Conservation (phyloP, 257 asterid genomes). For the Solanum ossicruentum region DNA sequence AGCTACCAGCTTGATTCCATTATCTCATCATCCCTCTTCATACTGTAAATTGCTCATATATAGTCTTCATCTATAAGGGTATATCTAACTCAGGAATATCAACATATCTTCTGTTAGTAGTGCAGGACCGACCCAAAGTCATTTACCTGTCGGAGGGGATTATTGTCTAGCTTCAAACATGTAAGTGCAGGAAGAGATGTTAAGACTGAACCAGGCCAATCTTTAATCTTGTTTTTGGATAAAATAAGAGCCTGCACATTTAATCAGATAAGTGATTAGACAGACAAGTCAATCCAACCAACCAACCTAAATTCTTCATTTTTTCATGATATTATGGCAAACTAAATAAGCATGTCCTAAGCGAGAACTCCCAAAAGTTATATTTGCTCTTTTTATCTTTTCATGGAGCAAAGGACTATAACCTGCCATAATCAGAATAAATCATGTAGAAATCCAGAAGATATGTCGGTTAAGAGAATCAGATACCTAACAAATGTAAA, state of each 20-base stretch:
- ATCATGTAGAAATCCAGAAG: neutral
- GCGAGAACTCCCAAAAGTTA: neutral
- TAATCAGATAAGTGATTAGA: neutral
- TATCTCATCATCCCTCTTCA: neutral
- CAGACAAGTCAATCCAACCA: neutral
- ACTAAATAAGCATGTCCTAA: neutral
- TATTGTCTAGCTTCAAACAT: conserved; percentile 84
- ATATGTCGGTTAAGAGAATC: neutral
- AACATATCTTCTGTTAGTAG: neutral
- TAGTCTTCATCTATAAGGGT: neutral
- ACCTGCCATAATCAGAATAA: neutral
- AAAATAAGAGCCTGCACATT: conserved; percentile 53
- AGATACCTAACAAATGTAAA: neutral
- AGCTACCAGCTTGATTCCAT: neutral
- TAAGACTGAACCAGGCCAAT: conserved; percentile 74
- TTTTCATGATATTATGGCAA: neutral
- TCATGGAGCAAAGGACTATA: neutral
- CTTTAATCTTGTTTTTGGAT: conserved; percentile 84
- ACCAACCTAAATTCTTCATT: neutral
- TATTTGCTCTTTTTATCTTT: neutral
- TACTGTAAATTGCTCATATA: neutral
- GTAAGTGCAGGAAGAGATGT: conserved; percentile 58
- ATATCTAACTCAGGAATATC: neutral
- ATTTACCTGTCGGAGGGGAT: conserved; percentile 65
- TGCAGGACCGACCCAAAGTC: neutral